These are phyloP conservation scores for Metschnikowia lunata DNA, from an alignment of 805 yeast species.

Conservation along the genomic window DNA sequence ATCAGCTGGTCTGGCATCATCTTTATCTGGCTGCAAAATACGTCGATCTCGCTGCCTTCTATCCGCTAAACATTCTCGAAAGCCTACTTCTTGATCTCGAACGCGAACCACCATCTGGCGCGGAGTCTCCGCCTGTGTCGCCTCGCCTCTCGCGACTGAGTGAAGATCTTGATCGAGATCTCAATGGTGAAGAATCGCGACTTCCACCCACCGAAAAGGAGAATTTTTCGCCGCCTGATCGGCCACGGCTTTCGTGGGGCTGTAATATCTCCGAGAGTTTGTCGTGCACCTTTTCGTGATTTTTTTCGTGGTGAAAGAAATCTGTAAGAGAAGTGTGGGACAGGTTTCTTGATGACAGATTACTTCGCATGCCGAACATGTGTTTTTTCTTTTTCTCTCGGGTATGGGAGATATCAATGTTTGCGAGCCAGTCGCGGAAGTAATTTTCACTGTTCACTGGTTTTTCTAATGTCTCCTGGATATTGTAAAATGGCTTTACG, in stretches of 20 bases:
- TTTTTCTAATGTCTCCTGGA: constrained; percentile 24
- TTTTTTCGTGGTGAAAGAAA: constrained; percentile 3
- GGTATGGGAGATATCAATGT: constrained; percentile 20
- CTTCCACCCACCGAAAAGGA: constrained; percentile 1
- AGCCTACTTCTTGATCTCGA: constrained; percentile 12
- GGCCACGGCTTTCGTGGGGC: constrained; percentile 5
- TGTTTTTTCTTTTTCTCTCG: constrained; percentile 17
- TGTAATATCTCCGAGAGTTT: constrained; percentile 1
- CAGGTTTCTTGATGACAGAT: constrained; percentile 11
- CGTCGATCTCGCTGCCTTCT: background rate
- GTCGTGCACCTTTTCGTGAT: constrained; percentile 3
- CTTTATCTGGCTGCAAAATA: too few species aligned
- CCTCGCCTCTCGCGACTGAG: background rate
- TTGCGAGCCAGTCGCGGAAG: constrained; percentile 32
- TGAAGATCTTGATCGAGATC: constrained; percentile 5
- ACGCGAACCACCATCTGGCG: constrained; percentile 2
- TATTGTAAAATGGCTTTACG: constrained; percentile 37
- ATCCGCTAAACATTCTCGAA: constrained; percentile 8
- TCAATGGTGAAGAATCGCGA: constrained; percentile 9
- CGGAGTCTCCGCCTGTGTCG: constrained; percentile 1
- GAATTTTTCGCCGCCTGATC: constrained; percentile 1
- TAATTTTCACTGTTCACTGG: constrained; percentile 34
- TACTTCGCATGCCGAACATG: constrained; percentile 13
- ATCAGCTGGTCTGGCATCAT: too few species aligned
- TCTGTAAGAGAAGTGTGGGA: constrained; percentile 14